These are phyloP conservation scores for Aspergillus tamarii DNA, from an alignment of 2,329 filamentous ascomycete genomes.

Conservation along the genomic window DNA sequence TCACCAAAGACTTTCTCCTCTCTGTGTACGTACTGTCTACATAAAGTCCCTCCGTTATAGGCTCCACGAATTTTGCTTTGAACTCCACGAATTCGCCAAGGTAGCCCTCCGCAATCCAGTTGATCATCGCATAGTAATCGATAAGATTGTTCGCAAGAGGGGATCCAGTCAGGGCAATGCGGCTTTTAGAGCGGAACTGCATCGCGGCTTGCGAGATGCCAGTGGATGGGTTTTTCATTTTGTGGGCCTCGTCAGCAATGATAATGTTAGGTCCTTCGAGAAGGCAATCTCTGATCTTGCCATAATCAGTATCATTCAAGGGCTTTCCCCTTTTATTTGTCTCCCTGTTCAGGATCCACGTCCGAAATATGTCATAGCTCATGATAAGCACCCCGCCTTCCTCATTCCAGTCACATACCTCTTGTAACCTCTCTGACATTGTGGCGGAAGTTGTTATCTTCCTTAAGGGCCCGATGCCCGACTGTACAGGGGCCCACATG, in stretches of 20 bases:
- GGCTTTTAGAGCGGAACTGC: slow-evolving; percentile 66
- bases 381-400: slow-evolving; percentile 75
- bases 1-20: slow-evolving; percentile 64
- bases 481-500: slow-evolving; percentile 64
- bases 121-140: slow-evolving; percentile 85
- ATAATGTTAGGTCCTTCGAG: slow-evolving; percentile 69
- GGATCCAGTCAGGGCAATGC: slow-evolving; percentile 85
- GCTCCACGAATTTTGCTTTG: slow-evolving; percentile 66
- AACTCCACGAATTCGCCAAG: slow-evolving; percentile 73
- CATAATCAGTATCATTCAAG: slow-evolving; percentile 42
- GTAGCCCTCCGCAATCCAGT: slow-evolving; percentile 82
- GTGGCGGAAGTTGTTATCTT: slow-evolving; percentile 55
- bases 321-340: slow-evolving; percentile 27
- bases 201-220: slow-evolving; percentile 58
- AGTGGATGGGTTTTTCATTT: slow-evolving; percentile 68
- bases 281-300: slow-evolving; percentile 53
- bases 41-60: slow-evolving; percentile 74
- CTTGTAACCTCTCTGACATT: slow-evolving; percentile 44
- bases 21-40: slow-evolving; percentile 62
- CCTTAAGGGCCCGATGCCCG: slow-evolving; percentile 59
- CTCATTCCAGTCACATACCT: slow-evolving; percentile 62
- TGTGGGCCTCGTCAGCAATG: slow-evolving; percentile 83
- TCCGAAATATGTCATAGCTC: slow-evolving; percentile 71
- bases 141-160: slow-evolving; percentile 81
- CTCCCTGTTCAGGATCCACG: slow-evolving; percentile 42